These are phyloP conservation scores for Hyphopichia fennica DNA, from an alignment of 1,139 yeast genomes.

Conservation along the genomic window DNA sequence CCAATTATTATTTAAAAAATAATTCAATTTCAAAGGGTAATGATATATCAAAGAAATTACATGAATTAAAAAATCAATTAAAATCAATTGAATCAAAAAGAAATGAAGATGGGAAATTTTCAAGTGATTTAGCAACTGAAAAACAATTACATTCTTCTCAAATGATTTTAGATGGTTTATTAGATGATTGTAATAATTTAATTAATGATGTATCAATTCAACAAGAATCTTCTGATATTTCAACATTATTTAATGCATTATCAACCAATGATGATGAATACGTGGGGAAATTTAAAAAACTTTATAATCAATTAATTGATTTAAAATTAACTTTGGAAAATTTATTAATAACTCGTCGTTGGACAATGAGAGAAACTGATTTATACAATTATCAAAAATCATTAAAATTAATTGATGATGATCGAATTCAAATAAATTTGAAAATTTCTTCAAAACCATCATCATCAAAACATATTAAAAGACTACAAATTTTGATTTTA, in stretches of 20 bases:
- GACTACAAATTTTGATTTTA: conserved; percentile 62
- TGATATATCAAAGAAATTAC: conserved; percentile 8
- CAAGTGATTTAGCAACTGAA: conserved; percentile 19
- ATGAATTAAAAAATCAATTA: conserved; percentile 23
- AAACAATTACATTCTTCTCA: conserved; percentile 38
- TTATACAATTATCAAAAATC: conserved; percentile 76
- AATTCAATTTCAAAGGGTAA: background rate
- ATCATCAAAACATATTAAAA: conserved; percentile 22
- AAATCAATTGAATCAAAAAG: conserved; percentile 32
- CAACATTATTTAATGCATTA: conserved; percentile 11
- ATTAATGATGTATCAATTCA: conserved; percentile 68
- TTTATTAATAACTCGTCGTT: conserved; percentile 83
- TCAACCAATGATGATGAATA: conserved; percentile 17
- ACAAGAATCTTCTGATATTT: conserved; percentile 34
- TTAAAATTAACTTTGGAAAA: conserved; percentile 77
- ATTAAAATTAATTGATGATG: conserved; percentile 69
- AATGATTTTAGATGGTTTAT: conserved; percentile 64
- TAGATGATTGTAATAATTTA: conserved; percentile 80
- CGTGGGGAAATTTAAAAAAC: conserved; percentile 12
- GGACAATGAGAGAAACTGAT: conserved; percentile 97
- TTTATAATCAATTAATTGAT: conserved; percentile 48
- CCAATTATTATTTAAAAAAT: background rate
- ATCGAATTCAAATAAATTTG: conserved; percentile 44
- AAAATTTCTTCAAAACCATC: conserved; percentile 6
- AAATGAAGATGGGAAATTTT: conserved; percentile 37